A percentile compares a stretch with the other conserved stretches of the same genome.
These are phyloP conservation scores for Tylopilus sp. DNA, from an alignment of 768 basidiomycete genomes.

Conservation along the genomic window DNA sequence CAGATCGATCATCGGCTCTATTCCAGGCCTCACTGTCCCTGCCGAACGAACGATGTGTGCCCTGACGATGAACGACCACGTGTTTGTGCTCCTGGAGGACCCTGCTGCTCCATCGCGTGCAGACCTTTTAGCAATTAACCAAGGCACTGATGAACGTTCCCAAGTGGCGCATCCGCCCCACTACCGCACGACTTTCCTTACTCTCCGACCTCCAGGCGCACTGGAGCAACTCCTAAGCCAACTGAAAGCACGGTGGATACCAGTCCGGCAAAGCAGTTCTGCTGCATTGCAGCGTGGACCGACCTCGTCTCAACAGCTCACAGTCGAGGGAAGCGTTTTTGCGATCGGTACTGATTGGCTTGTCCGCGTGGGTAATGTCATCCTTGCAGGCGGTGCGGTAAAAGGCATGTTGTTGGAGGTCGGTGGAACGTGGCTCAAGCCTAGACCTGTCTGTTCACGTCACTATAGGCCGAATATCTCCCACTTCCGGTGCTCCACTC, in stretches of 20 bases:
- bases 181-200: constrained; percentile 74
- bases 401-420: constrained; percentile 89
- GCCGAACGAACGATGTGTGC: constrained; percentile 72
- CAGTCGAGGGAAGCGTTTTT: constrained; percentile 71
- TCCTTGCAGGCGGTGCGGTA: constrained; percentile 66
- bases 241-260: constrained; percentile 71
- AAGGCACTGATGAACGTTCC: constrained; percentile 11
- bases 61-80: constrained; percentile 76
- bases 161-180: constrained; percentile 41
- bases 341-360: constrained; percentile 80
- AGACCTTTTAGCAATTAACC: constrained; percentile 43
- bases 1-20: constrained; percentile 64
- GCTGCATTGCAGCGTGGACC: constrained; percentile 43
- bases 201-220: constrained; percentile 67
- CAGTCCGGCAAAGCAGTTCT: constrained; percentile 52
- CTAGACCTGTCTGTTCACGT: constrained; percentile 1
- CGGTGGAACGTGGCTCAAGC: constrained; percentile 7
- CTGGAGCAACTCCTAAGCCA: constrained; percentile 74
- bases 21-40: constrained; percentile 46
- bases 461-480: constrained; percentile 73
- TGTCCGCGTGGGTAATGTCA: constrained; percentile 75
- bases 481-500: constrained; percentile 69
- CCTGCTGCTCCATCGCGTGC: constrained; percentile 64
- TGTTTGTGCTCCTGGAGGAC: constrained; percentile 78
- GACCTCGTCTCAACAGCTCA: constrained; percentile 57